These are phyloP conservation scores for Plasmodium cynomolgi DNA, from an alignment of 169 alveolate species.

Conservation along the genomic window DNA sequence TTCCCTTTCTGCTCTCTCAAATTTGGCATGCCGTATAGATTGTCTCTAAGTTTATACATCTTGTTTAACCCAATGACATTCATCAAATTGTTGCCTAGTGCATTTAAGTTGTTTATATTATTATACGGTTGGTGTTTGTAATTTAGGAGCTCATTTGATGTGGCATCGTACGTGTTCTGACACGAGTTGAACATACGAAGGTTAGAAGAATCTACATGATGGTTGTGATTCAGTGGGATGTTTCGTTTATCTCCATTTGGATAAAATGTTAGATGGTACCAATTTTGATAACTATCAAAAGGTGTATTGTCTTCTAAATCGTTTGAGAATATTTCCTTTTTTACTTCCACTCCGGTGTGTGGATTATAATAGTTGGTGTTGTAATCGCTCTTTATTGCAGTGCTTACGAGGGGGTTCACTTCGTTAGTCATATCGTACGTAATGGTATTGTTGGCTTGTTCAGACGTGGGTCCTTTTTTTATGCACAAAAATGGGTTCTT, in stretches of 20 bases:
- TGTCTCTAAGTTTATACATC: neutral
- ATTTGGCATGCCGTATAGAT: neutral
- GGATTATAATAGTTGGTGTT: neutral
- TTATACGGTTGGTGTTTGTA: neutral
- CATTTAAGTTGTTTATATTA: neutral
- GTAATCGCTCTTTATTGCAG: conserved; percentile 3
- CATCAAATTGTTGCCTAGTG: neutral
- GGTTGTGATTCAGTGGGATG: neutral
- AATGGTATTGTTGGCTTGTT: neutral
- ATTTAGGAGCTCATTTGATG: neutral
- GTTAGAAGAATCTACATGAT: neutral
- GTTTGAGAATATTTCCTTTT: conserved; percentile 1
- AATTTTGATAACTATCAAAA: conserved; percentile 11
- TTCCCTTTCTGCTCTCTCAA: neutral
- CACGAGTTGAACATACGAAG: neutral
- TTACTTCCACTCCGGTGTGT: neutral
- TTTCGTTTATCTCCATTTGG: neutral
- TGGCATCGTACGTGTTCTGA: neutral
- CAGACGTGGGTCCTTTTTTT: neutral
- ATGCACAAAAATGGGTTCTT: neutral
- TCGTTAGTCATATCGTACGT: neutral
- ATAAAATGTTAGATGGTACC: neutral
- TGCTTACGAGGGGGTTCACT: neutral
- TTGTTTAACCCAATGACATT: neutral
- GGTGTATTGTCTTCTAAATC: neutral